Base-by-base conservation (phyloP, 805 yeast species). In the Hermanozyma aechmeae region DNA sequence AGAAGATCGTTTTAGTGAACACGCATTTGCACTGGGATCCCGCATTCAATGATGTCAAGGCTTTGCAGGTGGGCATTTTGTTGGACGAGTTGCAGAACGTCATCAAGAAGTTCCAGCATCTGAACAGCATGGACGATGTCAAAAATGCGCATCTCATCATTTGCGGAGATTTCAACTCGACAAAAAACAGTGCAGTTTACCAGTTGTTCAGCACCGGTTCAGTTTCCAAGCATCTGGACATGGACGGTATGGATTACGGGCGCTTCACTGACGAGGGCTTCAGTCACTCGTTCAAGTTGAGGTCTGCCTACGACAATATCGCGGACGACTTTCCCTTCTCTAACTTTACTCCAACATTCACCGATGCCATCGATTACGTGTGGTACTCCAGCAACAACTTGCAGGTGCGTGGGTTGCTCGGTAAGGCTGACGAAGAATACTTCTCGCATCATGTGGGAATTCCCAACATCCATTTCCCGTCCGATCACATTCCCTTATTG, bases 21-120 rank as follows among this genome's bases (percentile, higher is more conserved):
- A 89, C 97, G 0, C 99, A 92, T 66, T 72, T 92, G 53, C 96
- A 89, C 54, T 92, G 98, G 97, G 96, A 92, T 61, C 98, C 98
- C 4, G 84, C 82, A 28, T 83, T 78, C 50, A 84, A 84, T 51
- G 99, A 92, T 58, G 99, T 92, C 32, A 92, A 92, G 55, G 76
- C 96, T 3, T 79, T 92, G 59, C 98, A 92, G 62, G 92, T 83
- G 32, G 96, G 95, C 24, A 79, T 92, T 16, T 61, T 92, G 39
- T 59, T 92, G 45, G 96, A 89, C 45, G 95, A 92, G 56, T 57
- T 93, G 48, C 92, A 84, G 49, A 59, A 60, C 5, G 54, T 83
- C 27, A 58, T 76, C 24, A 74, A 73, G 46, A 69, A 64, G 47
- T 66, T 61, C 33, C 41, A 47, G 28, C 65, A 65, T 41, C 47